These are phyloP conservation scores for Barnettozyma botsteinii DNA, from an alignment of 805 yeast genomes.

Conservation along the genomic window DNA sequence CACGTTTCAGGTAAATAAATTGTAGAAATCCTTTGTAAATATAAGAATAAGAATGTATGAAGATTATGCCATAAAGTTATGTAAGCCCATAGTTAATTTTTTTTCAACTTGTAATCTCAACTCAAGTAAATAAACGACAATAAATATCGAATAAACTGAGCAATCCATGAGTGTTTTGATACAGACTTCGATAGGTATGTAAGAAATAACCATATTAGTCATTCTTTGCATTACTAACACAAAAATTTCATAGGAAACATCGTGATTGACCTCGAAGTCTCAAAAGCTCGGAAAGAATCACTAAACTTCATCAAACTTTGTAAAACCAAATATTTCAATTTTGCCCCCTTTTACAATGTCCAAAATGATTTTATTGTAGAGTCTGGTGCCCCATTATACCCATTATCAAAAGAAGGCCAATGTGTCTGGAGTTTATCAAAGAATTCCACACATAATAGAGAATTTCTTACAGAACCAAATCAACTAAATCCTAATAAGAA, in stretches of 20 bases:
- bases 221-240: neutral
- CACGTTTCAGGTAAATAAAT: conserved; percentile 39
- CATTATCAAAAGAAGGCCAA: conserved; percentile 28
- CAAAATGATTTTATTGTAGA: conserved; percentile 34
- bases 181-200: conserved; percentile 35
- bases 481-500: conserved; percentile 21
- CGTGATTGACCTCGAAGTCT: conserved; percentile 41
- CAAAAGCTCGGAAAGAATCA: conserved; percentile 34
- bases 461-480: conserved; percentile 21
- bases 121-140: no score
- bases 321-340: conserved; percentile 44
- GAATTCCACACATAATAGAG: conserved; percentile 8
- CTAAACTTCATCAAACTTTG: conserved; percentile 50
- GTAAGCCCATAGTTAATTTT: neutral
- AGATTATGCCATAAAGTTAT: conserved; percentile 3
- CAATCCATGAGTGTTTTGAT: conserved; percentile 33
- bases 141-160: no score
- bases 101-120: no score
- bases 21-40: conserved; percentile 2
- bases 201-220: neutral
- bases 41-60: neutral
- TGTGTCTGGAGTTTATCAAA: conserved; percentile 29
- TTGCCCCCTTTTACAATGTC: conserved; percentile 43
- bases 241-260: conserved; percentile 41
- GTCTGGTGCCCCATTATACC: conserved; percentile 46